Conservation (phyloP, 768 basidiomycete genomes). For the Tylopilus sp. region DNA sequence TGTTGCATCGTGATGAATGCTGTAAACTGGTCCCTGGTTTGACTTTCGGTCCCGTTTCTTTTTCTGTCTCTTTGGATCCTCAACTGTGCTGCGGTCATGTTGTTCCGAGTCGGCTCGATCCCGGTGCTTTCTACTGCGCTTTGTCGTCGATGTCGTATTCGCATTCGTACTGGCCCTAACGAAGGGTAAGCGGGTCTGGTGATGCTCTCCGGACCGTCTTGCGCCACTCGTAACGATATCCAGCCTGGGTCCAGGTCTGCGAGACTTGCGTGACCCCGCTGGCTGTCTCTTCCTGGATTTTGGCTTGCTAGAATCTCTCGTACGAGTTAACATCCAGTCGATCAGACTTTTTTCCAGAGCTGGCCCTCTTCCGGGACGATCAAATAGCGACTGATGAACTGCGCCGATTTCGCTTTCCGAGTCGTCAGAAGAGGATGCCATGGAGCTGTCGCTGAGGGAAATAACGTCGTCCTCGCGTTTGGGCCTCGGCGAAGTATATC, state of each 20-base stretch:
- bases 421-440: slow-evolving; percentile 11
- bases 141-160: slow-evolving; percentile 6
- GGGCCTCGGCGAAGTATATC: slow-evolving; percentile 2
- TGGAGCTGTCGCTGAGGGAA: slow-evolving; percentile 21
- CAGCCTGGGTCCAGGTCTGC: slow-evolving; percentile 16
- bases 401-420: slow-evolving; percentile 22
- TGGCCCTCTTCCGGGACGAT: slow-evolving; percentile 20
- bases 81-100: slow-evolving; percentile 1
- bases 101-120: slow-evolving; percentile 10
- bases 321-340: slow-evolving; percentile 64
- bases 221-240: slow-evolving; percentile 41
- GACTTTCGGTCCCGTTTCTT: slow-evolving; percentile 30
- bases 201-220: slow-evolving; percentile 29
- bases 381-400: slow-evolving; percentile 35
- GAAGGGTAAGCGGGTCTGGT: slow-evolving; percentile 42
- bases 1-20: slow-evolving; percentile 36
- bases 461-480: slow-evolving; percentile 15
- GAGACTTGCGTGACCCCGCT: slow-evolving; percentile 9
- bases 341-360: slow-evolving; percentile 49
- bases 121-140: slow-evolving; percentile 5
- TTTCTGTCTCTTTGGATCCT: slow-evolving; percentile 11
- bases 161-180: slow-evolving; percentile 9
- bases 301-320: slow-evolving; percentile 20
- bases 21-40: slow-evolving; percentile 34
- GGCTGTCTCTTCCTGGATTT: slow-evolving; percentile 16